These are phyloP conservation scores for Candida silvicultrix DNA, from an alignment of 805 yeast species.

Conservation along the genomic window DNA sequence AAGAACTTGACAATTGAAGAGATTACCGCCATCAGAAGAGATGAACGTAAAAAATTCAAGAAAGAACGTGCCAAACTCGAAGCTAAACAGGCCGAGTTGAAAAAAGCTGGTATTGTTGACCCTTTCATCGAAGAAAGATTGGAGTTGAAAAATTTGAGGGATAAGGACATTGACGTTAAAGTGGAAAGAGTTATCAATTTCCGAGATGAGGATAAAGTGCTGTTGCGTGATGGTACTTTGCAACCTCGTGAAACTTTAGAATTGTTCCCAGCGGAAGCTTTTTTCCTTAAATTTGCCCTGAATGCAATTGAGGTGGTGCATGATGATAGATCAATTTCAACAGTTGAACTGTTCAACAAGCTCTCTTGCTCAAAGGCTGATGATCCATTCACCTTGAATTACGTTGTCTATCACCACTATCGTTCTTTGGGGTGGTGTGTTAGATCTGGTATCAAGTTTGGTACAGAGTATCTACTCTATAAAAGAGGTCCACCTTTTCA, in stretches of 20 bases:
- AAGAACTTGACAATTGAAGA: conserved; percentile 56
- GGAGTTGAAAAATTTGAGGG: conserved; percentile 24
- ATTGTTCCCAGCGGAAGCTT: conserved; percentile 67
- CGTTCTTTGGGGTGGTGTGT: conserved; percentile 94
- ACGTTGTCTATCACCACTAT: conserved; percentile 79
- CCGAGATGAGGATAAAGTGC: conserved; percentile 31
- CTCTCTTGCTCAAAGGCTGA: conserved; percentile 9
- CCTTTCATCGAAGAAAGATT: conserved; percentile 27
- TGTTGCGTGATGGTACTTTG: conserved; percentile 26
- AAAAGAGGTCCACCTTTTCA: conserved; percentile 91
- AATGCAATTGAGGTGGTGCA: conserved; percentile 36
- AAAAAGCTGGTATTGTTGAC: conserved; percentile 32
- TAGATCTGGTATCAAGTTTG: conserved; percentile 86
- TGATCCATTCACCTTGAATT: conserved; percentile 31
- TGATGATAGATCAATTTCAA: conserved; percentile 13
- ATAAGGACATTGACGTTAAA: conserved; percentile 20
- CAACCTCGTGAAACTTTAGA: conserved; percentile 37
- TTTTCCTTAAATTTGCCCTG: conserved; percentile 59
- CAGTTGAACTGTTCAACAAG: conserved; percentile 7
- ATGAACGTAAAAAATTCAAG: conserved; percentile 69
- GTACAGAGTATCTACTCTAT: conserved; percentile 78
- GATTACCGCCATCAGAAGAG: conserved; percentile 65
- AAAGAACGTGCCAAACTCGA: conserved; percentile 58
- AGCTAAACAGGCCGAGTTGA: conserved; percentile 32
- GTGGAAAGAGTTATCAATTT: conserved; percentile 15